Percentiles rank a stretch among this genome's conserved stretches.
Conservation (phyloP, 139 green algal genomes). For the Tetradesmus obliquus region DNA sequence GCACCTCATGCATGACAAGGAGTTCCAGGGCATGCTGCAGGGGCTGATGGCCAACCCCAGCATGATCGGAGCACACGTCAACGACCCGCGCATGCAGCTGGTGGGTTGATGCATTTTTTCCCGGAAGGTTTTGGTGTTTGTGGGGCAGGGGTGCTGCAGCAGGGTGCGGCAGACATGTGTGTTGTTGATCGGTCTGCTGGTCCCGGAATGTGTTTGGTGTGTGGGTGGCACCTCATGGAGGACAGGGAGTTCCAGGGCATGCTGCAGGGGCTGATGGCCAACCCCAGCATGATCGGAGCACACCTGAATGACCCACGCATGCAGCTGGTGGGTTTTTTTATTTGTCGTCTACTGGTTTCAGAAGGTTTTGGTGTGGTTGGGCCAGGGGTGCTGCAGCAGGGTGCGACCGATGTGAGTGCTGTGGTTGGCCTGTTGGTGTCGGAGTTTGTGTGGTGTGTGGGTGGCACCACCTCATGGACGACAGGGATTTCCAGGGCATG, state of each 20-base stretch:
- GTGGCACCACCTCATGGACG: slow-evolving; percentile 66
- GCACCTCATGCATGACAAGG: slow-evolving; percentile 77
- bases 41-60: slow-evolving; percentile 80
- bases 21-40: slow-evolving; percentile 92
- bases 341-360: too few relatives aligned
- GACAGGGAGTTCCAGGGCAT: slow-evolving; percentile 92
- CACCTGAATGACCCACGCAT: slow-evolving; percentile 78
- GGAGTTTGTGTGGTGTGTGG: too few relatives aligned
- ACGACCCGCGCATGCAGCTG: slow-evolving; percentile 67
- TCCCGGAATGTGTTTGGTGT: too few relatives aligned
- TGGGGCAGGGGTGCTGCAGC: slow-evolving; percentile 12
- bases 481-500: slow-evolving; percentile 92
- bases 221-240: slow-evolving; percentile 62
- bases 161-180: not conserved
- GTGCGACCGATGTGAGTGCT: too few relatives aligned
- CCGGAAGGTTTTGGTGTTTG: too few relatives aligned
- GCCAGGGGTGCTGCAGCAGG: too few relatives aligned
- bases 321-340: slow-evolving; percentile 28
- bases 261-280: slow-evolving; percentile 80
- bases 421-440: too few relatives aligned
- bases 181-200: too few relatives aligned
- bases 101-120: slow-evolving; percentile 55
- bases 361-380: too few relatives aligned
- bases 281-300: slow-evolving; percentile 76
- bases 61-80: slow-evolving; percentile 76